Base-by-base conservation (phyloP, 2,329 filamentous ascomycete species). In the Pseudopyricularia javanii region DNA sequence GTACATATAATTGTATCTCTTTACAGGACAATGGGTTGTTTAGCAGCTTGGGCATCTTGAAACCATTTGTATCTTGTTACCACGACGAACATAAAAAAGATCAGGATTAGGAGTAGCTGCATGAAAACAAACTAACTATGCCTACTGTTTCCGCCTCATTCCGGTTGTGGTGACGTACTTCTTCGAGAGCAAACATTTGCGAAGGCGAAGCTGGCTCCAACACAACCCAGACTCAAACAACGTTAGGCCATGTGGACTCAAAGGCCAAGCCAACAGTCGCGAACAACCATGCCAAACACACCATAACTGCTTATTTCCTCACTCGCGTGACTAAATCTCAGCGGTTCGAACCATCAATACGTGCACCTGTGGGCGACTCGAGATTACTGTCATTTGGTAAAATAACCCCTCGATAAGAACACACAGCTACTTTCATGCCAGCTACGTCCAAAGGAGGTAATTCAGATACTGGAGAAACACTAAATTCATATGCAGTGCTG, bases 401-500 rank as follows among this genome's bases (percentile, higher is more conserved):
- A 22, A 45, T 45, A 22, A 24, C 22, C 22, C 20, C 22, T 45
- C 24, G 24, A 45, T 45, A 45, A 43, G 17, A 43, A 45, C 40
- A 45, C 20, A 45, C 40, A 22, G 40, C 40, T 45, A 20, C 40
- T 45, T 12, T 24, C 40, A 45, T 45, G 40, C 40, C 40, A 45
- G 17, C 11, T 45, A 45, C 40, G 20, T 45, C 40, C 11, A 14
- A 24, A 12, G 28, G 40, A 45, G 40, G 40, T 22, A 45, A 45
- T 24, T 45, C 17, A 26, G 32, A 49, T 49, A 49, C 47, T 30
- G 35, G 32, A 34, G n/a, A 50, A 50, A 50, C 48, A 50, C 20
- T 35, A 50, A 50, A 34, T 15, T 34, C 32, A 34, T 24, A 45
- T 45, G 40, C 40, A 45, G 40, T 22, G 24, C 24, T 45, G 40